These are phyloP conservation scores for Saturnispora dispora DNA, from an alignment of 805 yeast species.

Conservation along the genomic window DNA sequence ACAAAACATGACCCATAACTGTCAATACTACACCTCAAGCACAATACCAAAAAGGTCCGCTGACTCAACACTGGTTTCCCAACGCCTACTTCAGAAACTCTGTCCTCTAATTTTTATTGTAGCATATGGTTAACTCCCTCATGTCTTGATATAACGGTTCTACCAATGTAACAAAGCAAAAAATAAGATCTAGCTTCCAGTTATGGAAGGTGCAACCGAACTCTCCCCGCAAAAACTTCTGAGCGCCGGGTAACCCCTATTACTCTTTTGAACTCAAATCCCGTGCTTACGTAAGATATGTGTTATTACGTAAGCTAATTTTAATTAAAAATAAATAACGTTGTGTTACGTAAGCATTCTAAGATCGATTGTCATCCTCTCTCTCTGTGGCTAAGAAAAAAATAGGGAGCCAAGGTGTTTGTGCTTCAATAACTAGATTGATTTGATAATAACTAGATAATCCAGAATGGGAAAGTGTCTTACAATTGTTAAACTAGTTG, in stretches of 20 bases:
- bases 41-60: no score
- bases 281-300: neutral
- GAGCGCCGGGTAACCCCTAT: neutral
- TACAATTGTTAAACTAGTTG: constrained; percentile 51
- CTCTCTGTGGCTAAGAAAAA: neutral
- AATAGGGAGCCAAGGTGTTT: neutral
- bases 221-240: no score
- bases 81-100: no score
- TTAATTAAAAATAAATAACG: no score
- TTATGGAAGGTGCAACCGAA: neutral
- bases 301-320: neutral
- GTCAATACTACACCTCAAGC: no score
- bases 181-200: neutral
- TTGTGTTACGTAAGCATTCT: neutral
- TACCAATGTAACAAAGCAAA: neutral
- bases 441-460: neutral
- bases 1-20: neutral
- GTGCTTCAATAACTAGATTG: neutral
- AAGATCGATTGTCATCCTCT: neutral
- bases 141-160: neutral
- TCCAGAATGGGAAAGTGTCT: constrained; percentile 42
- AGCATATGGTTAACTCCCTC: no score
- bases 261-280: neutral
- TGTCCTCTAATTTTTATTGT: no score
- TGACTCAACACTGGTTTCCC: no score